Evolutionary conservation across 768 basidiomycete genomes (phyloP).

Genomic region (Cubamyces lactineus): DNA sequence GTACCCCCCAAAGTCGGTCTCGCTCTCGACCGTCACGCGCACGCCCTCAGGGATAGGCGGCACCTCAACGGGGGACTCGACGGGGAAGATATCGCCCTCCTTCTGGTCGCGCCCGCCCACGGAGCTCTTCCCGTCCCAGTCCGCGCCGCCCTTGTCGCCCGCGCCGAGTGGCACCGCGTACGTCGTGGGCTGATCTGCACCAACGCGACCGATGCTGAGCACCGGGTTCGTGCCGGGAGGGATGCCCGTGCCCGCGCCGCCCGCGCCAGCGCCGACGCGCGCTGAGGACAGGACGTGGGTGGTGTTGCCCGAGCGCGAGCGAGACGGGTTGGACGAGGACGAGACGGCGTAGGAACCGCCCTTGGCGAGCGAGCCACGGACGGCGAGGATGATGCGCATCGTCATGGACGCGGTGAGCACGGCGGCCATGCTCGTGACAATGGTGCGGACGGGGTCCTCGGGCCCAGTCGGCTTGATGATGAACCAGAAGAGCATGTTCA

Average conservation of each 20-base stretch:
- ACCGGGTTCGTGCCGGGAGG: conserved; percentile 28
- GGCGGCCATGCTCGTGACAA: conserved; percentile 83
- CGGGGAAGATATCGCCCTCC: conserved; percentile 28
- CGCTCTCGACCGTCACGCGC: conserved; percentile 39
- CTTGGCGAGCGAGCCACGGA: conserved; percentile 71
- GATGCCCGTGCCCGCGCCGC: background rate
- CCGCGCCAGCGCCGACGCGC: conserved; percentile 19
- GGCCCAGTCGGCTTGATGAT: conserved; percentile 66
- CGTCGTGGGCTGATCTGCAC: conserved; percentile 25
- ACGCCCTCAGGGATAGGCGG: conserved; percentile 18
- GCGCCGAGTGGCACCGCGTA: conserved; percentile 39
- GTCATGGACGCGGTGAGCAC: conserved; percentile 89
- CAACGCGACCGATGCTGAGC: conserved; percentile 31
- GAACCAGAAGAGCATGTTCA: conserved; percentile 89
- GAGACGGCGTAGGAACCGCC: conserved; percentile 69
- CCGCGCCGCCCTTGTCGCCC: conserved; percentile 33
- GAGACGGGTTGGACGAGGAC: conserved; percentile 17
- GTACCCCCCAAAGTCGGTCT: conserved; percentile 34
- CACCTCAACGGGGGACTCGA: conserved; percentile 18
- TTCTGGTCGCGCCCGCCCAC: conserved; percentile 36
- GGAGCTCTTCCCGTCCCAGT: conserved; percentile 36
- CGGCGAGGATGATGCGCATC: conserved; percentile 82
- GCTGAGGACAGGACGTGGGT: conserved; percentile 36
- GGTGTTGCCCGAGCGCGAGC: conserved; percentile 34
- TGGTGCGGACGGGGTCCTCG: conserved; percentile 75